Evolutionary conservation across 2,329 filamentous ascomycete species (phyloP).

Genomic region (Stylonectria norvegica): DNA sequence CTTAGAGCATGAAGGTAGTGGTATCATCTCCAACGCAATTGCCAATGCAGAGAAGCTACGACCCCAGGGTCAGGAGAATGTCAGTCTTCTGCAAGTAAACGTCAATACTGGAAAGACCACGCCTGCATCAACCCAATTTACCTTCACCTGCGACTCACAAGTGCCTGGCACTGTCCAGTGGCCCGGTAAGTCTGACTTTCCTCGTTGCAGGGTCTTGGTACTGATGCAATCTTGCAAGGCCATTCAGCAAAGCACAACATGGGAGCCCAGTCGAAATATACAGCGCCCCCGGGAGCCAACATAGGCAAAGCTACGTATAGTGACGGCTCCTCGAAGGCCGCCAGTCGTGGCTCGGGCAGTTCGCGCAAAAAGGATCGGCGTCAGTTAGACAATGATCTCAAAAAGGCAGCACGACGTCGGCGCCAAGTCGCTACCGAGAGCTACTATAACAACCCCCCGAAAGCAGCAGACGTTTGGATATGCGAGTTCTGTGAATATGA

Average conservation of each 20-base stretch:
- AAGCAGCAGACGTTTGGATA: slow-evolving; percentile 77
- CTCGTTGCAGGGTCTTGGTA: slow-evolving; percentile 1
- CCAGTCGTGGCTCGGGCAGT: slow-evolving; percentile 27
- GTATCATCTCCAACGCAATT: slow-evolving; percentile 90
- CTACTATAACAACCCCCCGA: slow-evolving; percentile 71
- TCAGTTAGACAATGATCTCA: slow-evolving; percentile 67
- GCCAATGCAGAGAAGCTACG: slow-evolving; percentile 76
- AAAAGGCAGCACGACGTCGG: slow-evolving; percentile 71
- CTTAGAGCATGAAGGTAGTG: slow-evolving; percentile 49
- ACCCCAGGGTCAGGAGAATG: slow-evolving; percentile 69
- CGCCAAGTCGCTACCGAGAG: slow-evolving; percentile 72
- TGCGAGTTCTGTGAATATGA: slow-evolving; percentile 99
- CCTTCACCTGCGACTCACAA: slow-evolving; percentile 91
- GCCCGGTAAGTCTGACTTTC: slow-evolving; percentile 50
- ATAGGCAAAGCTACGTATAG: slow-evolving; percentile 20
- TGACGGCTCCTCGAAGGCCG: slow-evolving; percentile 35
- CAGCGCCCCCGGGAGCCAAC: slow-evolving; percentile 10
- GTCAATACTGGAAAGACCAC: slow-evolving; percentile 53
- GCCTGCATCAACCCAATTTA: slow-evolving; percentile 83
- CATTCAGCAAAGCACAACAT: slow-evolving; percentile 23
- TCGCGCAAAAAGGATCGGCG: slow-evolving; percentile 59
- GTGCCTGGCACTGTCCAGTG: slow-evolving; percentile 75
- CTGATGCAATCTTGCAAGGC: slow-evolving; percentile 14
- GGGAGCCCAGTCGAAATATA: slow-evolving; percentile 15
- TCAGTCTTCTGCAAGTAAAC: slow-evolving; percentile 73